These are phyloP conservation scores for Alliaria petiolata DNA, from an alignment of 345 rosid genomes.

Conservation along the genomic window DNA sequence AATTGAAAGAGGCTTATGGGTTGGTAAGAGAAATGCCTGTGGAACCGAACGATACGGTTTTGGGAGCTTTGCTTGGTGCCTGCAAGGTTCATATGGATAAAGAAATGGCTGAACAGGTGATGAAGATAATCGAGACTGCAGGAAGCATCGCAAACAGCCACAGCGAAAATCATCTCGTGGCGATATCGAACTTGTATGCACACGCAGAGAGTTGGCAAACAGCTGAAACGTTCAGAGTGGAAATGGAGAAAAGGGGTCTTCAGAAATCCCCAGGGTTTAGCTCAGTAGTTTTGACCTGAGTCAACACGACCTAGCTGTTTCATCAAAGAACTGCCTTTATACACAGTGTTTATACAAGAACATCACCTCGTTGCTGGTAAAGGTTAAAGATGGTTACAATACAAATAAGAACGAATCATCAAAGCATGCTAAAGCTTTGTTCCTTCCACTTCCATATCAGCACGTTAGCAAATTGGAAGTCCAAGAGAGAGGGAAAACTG, in stretches of 20 bases:
- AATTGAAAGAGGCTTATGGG: constrained; percentile 57
- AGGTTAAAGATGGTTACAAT: too few relatives aligned
- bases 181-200: constrained; percentile 66
- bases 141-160: constrained; percentile 16
- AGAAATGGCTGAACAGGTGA: constrained; percentile 45
- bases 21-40: constrained; percentile 57
- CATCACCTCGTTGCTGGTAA: too few relatives aligned
- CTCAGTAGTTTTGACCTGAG: constrained; percentile 35
- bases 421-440: neutral
- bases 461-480: neutral
- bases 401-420: too few relatives aligned
- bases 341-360: too few relatives aligned
- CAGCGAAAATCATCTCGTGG: constrained; percentile 43
- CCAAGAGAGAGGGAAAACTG: neutral
- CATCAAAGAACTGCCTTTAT: too few relatives aligned
- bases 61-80: constrained; percentile 75
- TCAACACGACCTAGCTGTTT: neutral
- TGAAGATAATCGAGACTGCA: constrained; percentile 33
- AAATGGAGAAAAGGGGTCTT: constrained; percentile 42
- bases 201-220: constrained; percentile 59
- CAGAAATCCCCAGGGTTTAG: constrained; percentile 55
- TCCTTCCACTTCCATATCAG: neutral
- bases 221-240: constrained; percentile 51
- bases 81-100: constrained; percentile 54
- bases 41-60: constrained; percentile 60